Percentiles rank a stretch among this genome's conserved stretches.
Conservation (phyloP, 331 rosid genomes). For the Erythrophleum ivorense region DNA sequence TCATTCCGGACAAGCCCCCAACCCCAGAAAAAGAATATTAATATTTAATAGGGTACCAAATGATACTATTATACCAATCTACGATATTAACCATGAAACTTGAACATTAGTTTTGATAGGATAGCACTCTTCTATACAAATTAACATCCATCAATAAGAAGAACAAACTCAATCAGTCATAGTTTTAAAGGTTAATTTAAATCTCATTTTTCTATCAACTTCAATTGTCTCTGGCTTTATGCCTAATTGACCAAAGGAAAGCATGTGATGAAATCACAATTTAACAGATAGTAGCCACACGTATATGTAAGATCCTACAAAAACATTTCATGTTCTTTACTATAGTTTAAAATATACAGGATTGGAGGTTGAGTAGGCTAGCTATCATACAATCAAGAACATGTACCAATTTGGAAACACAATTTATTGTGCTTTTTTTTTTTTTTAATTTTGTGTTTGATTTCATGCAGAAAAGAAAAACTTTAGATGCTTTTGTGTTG, state of each 20-base stretch:
- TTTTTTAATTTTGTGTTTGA: neutral
- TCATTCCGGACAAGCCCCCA: neutral
- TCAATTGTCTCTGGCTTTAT: neutral
- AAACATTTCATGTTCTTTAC: neutral
- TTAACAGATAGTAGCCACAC: neutral
- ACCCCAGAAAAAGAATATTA: slow-evolving; percentile 9
- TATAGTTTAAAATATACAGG: neutral
- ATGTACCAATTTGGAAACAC: neutral
- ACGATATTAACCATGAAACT: neutral
- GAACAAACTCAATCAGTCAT: neutral
- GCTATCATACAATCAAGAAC: neutral
- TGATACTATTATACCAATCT: neutral
- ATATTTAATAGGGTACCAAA: neutral
- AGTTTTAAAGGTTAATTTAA: neutral
- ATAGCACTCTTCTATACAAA: neutral
- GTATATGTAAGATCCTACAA: neutral
- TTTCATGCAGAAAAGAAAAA: neutral
- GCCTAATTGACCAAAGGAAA: neutral
- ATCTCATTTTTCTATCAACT: neutral
- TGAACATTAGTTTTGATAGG: neutral
- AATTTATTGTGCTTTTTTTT: neutral
- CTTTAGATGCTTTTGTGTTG: slow-evolving; percentile 2
- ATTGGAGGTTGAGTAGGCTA: neutral
- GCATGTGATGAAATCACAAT: neutral
- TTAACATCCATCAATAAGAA: neutral